A percentile compares a stretch with the other conserved stretches of the same genome.
These are phyloP conservation scores for Vitis hybrid DNA, from an alignment of 177 flowering plant species.

Conservation along the genomic window DNA sequence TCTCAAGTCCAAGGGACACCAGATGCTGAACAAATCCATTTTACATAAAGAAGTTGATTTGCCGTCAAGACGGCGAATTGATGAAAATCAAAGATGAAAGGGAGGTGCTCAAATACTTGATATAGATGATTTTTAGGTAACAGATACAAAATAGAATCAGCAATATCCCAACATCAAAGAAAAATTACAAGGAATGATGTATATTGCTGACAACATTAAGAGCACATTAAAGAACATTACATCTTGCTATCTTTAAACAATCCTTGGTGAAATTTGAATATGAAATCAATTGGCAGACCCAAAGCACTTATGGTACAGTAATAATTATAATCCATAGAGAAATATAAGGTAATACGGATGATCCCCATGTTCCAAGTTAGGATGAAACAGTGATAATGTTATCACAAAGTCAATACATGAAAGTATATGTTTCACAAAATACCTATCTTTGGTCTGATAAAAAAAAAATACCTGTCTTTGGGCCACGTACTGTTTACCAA, in stretches of 20 bases:
- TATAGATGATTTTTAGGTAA: not conserved
- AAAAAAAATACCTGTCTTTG: conserved; percentile 63
- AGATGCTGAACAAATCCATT: not conserved
- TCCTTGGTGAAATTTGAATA: too few species aligned
- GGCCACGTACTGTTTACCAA: conserved; percentile 69
- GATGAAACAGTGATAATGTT: not conserved
- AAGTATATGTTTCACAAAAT: not conserved
- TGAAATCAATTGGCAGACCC: not conserved
- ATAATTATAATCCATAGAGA: not conserved
- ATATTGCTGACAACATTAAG: not conserved
- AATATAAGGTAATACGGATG: not conserved
- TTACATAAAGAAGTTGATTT: not conserved
- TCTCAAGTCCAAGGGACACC: not conserved
- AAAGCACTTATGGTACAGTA: not conserved
- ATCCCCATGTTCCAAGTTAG: not conserved
- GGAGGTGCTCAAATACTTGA: not conserved
- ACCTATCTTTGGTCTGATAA: conserved; percentile 1
- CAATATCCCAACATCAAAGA: not conserved
- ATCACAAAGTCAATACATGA: not conserved
- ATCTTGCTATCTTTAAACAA: too few species aligned
- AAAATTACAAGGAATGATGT: not conserved
- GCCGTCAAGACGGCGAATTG: not conserved
- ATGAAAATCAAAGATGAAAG: not conserved
- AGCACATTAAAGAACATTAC: not conserved
- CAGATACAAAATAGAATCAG: not conserved